Conservation (phyloP, 208 protist species). For the Phytomonas sp. region DNA sequence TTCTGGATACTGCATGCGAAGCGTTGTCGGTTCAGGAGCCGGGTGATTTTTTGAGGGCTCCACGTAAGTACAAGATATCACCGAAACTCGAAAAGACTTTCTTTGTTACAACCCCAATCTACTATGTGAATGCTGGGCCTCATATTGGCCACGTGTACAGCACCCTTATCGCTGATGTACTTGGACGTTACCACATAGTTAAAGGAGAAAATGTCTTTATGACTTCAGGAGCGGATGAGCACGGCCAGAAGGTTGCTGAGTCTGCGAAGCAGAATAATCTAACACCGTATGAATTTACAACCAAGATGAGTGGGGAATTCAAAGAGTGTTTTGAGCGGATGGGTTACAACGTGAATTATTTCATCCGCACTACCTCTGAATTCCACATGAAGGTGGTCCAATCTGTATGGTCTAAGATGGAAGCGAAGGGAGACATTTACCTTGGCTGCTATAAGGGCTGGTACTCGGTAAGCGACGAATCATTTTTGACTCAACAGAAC, state of each 20-base stretch:
- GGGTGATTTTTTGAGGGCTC: conserved; percentile 72
- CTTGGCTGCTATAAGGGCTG: conserved; percentile 97
- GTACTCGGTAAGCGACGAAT: conserved; percentile 98
- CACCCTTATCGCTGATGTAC: conserved; percentile 84
- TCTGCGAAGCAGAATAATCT: conserved; percentile 67
- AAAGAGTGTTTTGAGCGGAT: conserved; percentile 82
- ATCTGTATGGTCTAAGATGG: conserved; percentile 87
- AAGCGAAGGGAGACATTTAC: conserved; percentile 94
- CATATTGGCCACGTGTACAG: conserved; percentile 91
- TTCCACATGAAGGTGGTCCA: conserved; percentile 71
- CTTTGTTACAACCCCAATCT: conserved; percentile 86
- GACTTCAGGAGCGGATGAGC: conserved; percentile 98
- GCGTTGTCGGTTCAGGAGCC: conserved; percentile 71
- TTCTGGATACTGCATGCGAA: conserved; percentile 53
- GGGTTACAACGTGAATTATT: conserved; percentile 89
- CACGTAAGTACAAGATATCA: conserved; percentile 57
- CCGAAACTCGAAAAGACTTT: conserved; percentile 68
- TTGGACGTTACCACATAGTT: conserved; percentile 82
- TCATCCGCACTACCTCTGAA: conserved; percentile 95
- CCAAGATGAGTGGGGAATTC: conserved; percentile 85
- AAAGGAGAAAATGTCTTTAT: conserved; percentile 87
- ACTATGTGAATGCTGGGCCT: conserved; percentile 88
- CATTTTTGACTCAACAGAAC: conserved; percentile 87
- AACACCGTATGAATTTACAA: conserved; percentile 87
- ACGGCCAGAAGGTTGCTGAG: conserved; percentile 97